Evolutionary conservation across 192 early-diverging fungal genomes (phyloP).

Genomic region (Geranomyces variabilis): DNA sequence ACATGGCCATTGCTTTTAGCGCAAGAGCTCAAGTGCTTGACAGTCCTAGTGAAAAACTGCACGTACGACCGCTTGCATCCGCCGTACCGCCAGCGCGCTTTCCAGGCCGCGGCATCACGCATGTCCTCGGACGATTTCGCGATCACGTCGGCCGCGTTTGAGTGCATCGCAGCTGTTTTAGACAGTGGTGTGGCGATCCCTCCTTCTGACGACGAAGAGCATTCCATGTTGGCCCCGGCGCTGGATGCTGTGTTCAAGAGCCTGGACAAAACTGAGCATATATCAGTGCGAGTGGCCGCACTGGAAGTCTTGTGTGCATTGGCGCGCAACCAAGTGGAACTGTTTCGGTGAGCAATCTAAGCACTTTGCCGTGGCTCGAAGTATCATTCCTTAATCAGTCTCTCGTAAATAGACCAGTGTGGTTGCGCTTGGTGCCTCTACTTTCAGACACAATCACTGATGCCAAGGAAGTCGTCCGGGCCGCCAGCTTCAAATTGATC

Average conservation of each 20-base stretch:
- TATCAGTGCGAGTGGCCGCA: conserved; percentile 26
- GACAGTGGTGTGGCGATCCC: conserved; percentile 24
- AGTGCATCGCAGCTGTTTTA: conserved; percentile 26
- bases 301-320: conserved; percentile 37
- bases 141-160: conserved; percentile 26
- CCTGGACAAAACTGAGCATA: conserved; percentile 13
- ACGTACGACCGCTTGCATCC: conserved; percentile 38
- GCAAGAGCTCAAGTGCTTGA: conserved; percentile 37
- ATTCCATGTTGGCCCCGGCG: not conserved
- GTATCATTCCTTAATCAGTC: no score
- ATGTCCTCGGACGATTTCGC: conserved; percentile 24
- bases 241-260: not conserved
- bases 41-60: conserved; percentile 26
- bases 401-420: not conserved
- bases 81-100: conserved; percentile 21
- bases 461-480: conserved; percentile 28
- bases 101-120: not conserved
- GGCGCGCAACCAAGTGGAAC: conserved; percentile 24
- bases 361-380: not conserved
- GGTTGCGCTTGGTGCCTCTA: conserved; percentile 9
- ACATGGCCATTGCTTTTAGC: conserved; percentile 20
- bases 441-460: conserved; percentile 9
- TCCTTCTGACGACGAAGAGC: not conserved
- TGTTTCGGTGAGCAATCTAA: conserved; percentile 5
- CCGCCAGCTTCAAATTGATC: conserved; percentile 37